Conservation (phyloP, 495 filamentous ascomycete genomes). For the Sporormia fimetaria region DNA sequence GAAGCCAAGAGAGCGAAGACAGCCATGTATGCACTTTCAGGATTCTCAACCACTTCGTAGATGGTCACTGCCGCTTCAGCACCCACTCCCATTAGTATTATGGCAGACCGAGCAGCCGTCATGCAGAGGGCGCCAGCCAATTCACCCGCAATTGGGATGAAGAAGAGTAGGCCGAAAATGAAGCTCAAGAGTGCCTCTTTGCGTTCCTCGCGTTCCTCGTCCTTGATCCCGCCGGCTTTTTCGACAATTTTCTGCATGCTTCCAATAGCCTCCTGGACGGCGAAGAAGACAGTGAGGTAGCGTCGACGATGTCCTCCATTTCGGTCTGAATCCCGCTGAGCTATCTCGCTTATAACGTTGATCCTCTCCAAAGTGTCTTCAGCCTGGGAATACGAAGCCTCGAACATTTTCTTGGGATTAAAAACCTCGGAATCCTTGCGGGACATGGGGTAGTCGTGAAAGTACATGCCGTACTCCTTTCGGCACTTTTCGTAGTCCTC, state of each 20-base stretch:
- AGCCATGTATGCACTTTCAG: slow-evolving; percentile 8
- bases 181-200: slow-evolving; percentile 5
- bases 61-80: slow-evolving; percentile 8
- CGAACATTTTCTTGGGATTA: slow-evolving; percentile 12
- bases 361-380: slow-evolving; percentile 4
- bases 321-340: neutral
- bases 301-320: slow-evolving; percentile 4
- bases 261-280: slow-evolving; percentile 3
- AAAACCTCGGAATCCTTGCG: slow-evolving; percentile 4
- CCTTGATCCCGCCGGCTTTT: slow-evolving; percentile 6
- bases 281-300: slow-evolving; percentile 7
- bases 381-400: slow-evolving; percentile 3
- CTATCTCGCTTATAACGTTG: neutral
- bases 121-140: slow-evolving; percentile 2
- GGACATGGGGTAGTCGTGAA: slow-evolving; percentile 6
- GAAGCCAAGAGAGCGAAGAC: slow-evolving; percentile 4
- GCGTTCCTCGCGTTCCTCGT: slow-evolving; percentile 9
- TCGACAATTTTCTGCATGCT: slow-evolving; percentile 12
- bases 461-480: neutral
- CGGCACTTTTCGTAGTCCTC: slow-evolving; percentile 1
- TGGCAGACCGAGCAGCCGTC: neutral
- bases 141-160: slow-evolving; percentile 9
- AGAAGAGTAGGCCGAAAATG: slow-evolving; percentile 7
- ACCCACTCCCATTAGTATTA: neutral
- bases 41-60: slow-evolving; percentile 12